Percentiles rank a stretch among this genome's conserved stretches.
These are phyloP conservation scores for Globisporangium nunn DNA, from an alignment of 352 stramenopile species.

Conservation along the genomic window DNA sequence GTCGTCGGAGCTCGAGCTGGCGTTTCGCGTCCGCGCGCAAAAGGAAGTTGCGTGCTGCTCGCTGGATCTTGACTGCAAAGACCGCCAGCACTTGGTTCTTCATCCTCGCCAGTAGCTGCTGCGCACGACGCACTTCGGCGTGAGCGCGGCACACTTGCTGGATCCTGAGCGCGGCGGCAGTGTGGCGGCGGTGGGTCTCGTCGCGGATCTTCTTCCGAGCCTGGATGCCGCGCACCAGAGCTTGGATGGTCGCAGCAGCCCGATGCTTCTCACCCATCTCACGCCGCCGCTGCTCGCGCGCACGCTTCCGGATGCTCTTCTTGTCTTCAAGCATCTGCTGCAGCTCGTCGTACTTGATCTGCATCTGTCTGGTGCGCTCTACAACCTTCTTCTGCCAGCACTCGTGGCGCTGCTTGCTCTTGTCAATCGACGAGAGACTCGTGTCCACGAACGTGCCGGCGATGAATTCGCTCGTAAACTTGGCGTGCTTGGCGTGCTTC, in stretches of 20 bases:
- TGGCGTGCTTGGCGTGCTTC: conserved; percentile 32
- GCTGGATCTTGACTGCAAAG: conserved; percentile 41
- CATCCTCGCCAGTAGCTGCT: conserved; percentile 26
- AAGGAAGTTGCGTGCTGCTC: conserved; percentile 20
- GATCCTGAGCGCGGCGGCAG: conserved; percentile 33
- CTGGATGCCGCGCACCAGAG: conserved; percentile 25
- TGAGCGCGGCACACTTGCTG: conserved; percentile 36
- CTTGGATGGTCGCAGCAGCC: conserved; percentile 24
- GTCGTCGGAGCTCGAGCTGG: conserved; percentile 20
- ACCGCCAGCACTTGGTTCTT: conserved; percentile 24
- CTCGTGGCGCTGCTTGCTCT: conserved; percentile 38
- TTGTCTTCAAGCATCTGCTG: conserved; percentile 43
- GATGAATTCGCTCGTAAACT: conserved; percentile 57
- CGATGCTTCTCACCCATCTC: conserved; percentile 24
- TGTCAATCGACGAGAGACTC: conserved; percentile 51
- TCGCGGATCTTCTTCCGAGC: conserved; percentile 13
- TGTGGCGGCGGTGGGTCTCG: conserved; percentile 20
- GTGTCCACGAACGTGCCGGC: conserved; percentile 41
- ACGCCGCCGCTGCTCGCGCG: conserved; percentile 27
- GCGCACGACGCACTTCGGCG: conserved; percentile 30
- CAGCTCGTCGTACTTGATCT: conserved; percentile 53
- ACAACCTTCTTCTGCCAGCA: conserved; percentile 47
- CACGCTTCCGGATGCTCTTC: conserved; percentile 24
- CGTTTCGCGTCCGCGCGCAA: conserved; percentile 22
- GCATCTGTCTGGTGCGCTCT: conserved; percentile 48